Percentiles rank a stretch among this genome's conserved stretches.
phyloP scores from a whole-genome alignment of 108 stramenopile genomes.

The Skeletonema potamos region DNA sequence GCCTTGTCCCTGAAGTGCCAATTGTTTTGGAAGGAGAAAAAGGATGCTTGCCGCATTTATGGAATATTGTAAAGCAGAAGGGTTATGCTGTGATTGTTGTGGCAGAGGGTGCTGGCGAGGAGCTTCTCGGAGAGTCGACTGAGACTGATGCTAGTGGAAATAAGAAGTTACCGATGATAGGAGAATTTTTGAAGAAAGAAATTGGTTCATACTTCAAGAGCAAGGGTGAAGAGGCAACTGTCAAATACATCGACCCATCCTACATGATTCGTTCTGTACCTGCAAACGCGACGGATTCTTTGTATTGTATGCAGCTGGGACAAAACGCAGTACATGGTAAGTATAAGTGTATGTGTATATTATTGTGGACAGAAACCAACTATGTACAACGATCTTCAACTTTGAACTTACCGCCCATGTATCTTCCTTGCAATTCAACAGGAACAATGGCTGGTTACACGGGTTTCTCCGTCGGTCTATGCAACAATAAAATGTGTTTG shows the following conservation, averaged over 20 bases:
- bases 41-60: conserved; percentile 92
- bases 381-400: not conserved
- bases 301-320: conserved; percentile 91
- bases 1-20: conserved; percentile 95
- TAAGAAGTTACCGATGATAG: conserved; percentile 92
- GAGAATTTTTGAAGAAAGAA: conserved; percentile 86
- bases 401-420: not conserved
- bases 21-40: conserved; percentile 88
- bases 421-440: not conserved
- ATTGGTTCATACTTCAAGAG: conserved; percentile 76
- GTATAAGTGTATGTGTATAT: not conserved
- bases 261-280: conserved; percentile 97
- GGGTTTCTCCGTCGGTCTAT: conserved; percentile 92
- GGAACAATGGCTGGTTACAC: conserved; percentile 97
- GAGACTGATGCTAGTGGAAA: conserved; percentile 96
- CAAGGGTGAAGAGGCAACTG: conserved; percentile 71
- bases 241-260: conserved; percentile 96
- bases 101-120: conserved; percentile 98
- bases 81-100: conserved; percentile 98
- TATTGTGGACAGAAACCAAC: too few relatives aligned
- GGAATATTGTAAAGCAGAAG: conserved; percentile 81
- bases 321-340: conserved; percentile 97
- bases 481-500: conserved; percentile 94
- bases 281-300: conserved; percentile 92
- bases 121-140: conserved; percentile 82